These are phyloP conservation scores for Bretschneidera sinensis DNA, from an alignment of 345 rosid genomes.

Conservation along the genomic window DNA sequence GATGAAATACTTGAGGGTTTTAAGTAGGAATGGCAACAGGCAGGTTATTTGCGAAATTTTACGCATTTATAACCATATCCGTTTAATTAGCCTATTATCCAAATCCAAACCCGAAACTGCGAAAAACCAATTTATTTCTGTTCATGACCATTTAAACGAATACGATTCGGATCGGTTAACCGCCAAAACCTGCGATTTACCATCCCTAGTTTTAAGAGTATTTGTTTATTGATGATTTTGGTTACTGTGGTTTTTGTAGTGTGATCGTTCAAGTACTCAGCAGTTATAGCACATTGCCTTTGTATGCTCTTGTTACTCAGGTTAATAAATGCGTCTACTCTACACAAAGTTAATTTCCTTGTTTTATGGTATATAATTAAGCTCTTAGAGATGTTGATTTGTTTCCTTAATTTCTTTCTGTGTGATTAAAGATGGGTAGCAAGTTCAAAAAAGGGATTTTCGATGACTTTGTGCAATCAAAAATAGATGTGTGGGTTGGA, in stretches of 20 bases:
- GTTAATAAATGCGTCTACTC: conserved; percentile 25
- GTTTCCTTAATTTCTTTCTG: background rate
- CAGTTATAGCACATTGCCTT: conserved; percentile 80
- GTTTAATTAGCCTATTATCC: no score
- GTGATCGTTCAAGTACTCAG: conserved; percentile 80
- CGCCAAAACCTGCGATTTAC: no score
- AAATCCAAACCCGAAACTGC: no score
- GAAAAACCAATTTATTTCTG: no score
- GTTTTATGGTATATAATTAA: background rate
- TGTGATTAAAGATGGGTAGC: conserved; percentile 96
- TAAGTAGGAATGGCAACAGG: no score
- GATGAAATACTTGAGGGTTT: conserved; percentile 11
- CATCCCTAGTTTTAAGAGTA: background rate
- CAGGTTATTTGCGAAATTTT: no score
- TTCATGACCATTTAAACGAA: no score
- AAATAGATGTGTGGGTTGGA: conserved; percentile 28
- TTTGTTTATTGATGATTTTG: background rate
- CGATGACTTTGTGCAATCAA: conserved; percentile 15
- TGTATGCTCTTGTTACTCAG: conserved; percentile 72
- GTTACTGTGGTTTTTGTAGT: conserved; percentile 40
- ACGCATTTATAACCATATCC: no score
- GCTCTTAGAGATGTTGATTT: background rate
- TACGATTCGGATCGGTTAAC: no score
- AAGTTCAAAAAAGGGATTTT: conserved; percentile 50
- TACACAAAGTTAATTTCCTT: no score